These are phyloP conservation scores for Melastoma candidum DNA, from an alignment of 441 rosid genomes.

Conservation along the genomic window DNA sequence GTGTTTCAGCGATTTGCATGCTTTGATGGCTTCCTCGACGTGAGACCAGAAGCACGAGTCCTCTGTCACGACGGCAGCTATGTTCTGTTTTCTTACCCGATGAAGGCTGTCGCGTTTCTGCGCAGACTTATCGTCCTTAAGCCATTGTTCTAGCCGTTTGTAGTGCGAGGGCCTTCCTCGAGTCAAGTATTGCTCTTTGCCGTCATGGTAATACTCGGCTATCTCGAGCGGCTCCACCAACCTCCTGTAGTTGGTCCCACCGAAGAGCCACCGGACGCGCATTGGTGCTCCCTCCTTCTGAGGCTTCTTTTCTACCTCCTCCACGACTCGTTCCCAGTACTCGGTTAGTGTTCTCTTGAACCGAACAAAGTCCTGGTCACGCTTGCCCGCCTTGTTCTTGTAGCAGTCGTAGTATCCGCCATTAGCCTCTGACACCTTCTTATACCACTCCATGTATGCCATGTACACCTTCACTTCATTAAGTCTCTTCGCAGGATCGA, in stretches of 20 bases:
- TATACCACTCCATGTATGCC: slow-evolving; percentile 52
- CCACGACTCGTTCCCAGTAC: slow-evolving; percentile 41
- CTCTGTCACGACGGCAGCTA: slow-evolving; percentile 23
- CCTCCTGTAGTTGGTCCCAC: slow-evolving; percentile 42
- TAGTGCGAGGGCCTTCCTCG: slow-evolving; percentile 35
- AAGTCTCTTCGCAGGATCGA: slow-evolving; percentile 24
- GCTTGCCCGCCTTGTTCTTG: slow-evolving; percentile 10
- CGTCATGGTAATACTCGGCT: slow-evolving; percentile 33
- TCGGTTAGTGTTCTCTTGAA: slow-evolving; percentile 22
- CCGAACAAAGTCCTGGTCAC: slow-evolving; percentile 12
- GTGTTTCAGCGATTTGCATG: slow-evolving; percentile 13
- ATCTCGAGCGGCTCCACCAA: slow-evolving; percentile 67
- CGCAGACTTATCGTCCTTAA: not conserved
- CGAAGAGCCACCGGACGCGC: slow-evolving; percentile 22
- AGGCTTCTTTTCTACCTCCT: slow-evolving; percentile 39
- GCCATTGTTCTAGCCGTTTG: slow-evolving; percentile 43
- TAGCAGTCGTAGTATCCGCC: slow-evolving; percentile 50
- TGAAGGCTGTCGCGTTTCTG: not conserved
- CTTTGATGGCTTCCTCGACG: slow-evolving; percentile 50
- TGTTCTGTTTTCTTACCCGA: slow-evolving; percentile 16
- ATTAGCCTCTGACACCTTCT: slow-evolving; percentile 21
- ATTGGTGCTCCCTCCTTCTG: slow-evolving; percentile 23
- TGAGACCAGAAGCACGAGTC: slow-evolving; percentile 83
- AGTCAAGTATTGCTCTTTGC: slow-evolving; percentile 20
- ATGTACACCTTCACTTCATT: slow-evolving; percentile 31